Conservation (phyloP, 75 land plant species). For the Isoetes taiwanensis region DNA sequence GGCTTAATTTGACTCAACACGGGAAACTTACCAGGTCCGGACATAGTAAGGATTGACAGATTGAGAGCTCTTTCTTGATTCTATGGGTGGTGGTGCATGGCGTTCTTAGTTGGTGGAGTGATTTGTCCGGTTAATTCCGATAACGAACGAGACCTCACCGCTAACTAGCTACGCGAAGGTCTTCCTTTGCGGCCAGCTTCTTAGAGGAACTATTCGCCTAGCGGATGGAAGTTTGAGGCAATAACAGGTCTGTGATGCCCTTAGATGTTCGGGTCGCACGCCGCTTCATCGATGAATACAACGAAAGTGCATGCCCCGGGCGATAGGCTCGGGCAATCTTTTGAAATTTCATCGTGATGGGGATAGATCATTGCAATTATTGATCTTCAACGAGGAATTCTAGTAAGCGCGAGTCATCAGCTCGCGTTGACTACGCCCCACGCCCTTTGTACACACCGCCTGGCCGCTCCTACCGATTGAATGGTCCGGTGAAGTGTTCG, state of each 20-base stretch:
- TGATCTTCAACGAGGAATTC: slow-evolving; percentile 10
- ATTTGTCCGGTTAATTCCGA: slow-evolving; percentile 9
- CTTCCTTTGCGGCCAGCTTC: slow-evolving; percentile 8
- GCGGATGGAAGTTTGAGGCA: slow-evolving; percentile 52
- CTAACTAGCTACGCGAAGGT: slow-evolving; percentile 9
- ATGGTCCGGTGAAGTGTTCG: slow-evolving; percentile 9
- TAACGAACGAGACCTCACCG: slow-evolving; percentile 10
- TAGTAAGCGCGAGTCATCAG: not conserved
- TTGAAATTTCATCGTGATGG: slow-evolving; percentile 8
- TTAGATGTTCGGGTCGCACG: slow-evolving; percentile 34
- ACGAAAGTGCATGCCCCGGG: slow-evolving; percentile 7
- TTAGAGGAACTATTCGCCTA: slow-evolving; percentile 9
- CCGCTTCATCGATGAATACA: slow-evolving; percentile 7
- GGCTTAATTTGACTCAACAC: not conserved
- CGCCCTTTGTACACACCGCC: no score
- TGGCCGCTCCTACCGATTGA: no score
- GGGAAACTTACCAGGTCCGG: not conserved
- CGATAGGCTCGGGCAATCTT: slow-evolving; percentile 6
- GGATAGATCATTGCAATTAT: slow-evolving; percentile 10
- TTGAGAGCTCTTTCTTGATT: no score
- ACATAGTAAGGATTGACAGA: no score
- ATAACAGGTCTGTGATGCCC: slow-evolving; percentile 51
- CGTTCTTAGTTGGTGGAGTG: slow-evolving; percentile 10
- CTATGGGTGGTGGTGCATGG: slow-evolving; percentile 11
- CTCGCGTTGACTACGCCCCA: not conserved